Conservation (phyloP, 1,139 yeast genomes). For the Protomyces lactucae-debilis region DNA sequence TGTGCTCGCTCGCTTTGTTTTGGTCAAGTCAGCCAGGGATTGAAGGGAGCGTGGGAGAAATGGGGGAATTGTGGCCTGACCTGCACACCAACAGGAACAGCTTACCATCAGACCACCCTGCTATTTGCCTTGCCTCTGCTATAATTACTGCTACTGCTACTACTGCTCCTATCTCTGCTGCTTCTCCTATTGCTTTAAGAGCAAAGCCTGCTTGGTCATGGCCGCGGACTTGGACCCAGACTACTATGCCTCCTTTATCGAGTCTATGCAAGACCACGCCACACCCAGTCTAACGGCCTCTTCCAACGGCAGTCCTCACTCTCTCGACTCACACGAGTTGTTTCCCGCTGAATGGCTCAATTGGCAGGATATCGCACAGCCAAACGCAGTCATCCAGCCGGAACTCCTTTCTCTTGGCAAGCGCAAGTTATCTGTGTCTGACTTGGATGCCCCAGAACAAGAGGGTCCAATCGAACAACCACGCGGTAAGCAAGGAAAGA, state of each 20-base stretch:
- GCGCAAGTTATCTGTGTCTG: not conserved
- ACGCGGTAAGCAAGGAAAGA: constrained; percentile 40
- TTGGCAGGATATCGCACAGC: not conserved
- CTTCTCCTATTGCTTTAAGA: too few species aligned
- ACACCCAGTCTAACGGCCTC: not conserved
- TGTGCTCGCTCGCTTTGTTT: not conserved
- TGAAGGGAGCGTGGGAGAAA: too few species aligned
- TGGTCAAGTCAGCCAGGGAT: too few species aligned
- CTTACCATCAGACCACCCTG: not conserved
- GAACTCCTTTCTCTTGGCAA: not conserved
- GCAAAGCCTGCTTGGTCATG: too few species aligned
- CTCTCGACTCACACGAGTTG: not conserved
- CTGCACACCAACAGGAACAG: not conserved
- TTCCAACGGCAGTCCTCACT: not conserved
- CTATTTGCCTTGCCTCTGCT: not conserved
- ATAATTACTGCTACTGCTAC: too few species aligned
- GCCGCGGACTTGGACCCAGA: not conserved
- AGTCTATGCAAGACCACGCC: not conserved
- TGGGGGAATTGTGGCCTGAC: not conserved
- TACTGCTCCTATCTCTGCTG: too few species aligned
- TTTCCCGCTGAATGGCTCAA: not conserved
- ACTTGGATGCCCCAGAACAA: constrained; percentile 32
- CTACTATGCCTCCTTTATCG: not conserved
- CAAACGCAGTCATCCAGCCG: not conserved
- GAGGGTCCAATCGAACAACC: not conserved